These are phyloP conservation scores for Russula compacta DNA, from an alignment of 768 basidiomycete species.

Conservation along the genomic window DNA sequence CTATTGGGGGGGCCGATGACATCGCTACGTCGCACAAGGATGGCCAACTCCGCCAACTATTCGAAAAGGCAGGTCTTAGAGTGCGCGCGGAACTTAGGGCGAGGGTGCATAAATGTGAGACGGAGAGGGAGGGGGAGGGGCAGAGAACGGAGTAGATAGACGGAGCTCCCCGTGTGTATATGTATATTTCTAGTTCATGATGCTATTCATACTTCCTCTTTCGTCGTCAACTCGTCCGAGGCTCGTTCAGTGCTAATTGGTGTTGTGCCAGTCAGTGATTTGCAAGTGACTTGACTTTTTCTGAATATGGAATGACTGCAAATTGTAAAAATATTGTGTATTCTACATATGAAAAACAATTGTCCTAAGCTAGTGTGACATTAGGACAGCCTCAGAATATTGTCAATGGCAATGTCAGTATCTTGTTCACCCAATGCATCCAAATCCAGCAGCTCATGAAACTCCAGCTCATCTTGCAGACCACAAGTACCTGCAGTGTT, in stretches of 20 bases:
- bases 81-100: constrained; percentile 3
- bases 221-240: neutral
- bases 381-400: too few relatives aligned
- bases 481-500: too few relatives aligned
- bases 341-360: too few relatives aligned
- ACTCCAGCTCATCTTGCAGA: too few relatives aligned
- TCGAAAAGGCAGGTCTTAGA: constrained; percentile 40
- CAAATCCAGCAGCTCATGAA: too few relatives aligned
- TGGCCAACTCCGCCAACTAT: constrained; percentile 33
- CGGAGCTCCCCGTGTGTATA: neutral
- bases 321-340: too few relatives aligned
- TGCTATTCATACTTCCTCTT: neutral
- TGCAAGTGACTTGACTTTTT: too few relatives aligned
- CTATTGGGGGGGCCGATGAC: constrained; percentile 60
- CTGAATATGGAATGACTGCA: too few relatives aligned
- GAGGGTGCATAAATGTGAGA: neutral
- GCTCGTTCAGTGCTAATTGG: neutral
- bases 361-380: too few relatives aligned
- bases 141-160: neutral
- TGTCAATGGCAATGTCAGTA: too few relatives aligned
- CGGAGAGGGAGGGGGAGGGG: neutral
- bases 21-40: constrained; percentile 44
- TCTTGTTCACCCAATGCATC: too few relatives aligned
- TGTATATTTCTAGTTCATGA: neutral
- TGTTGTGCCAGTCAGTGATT: too few relatives aligned